These are phyloP conservation scores for Diaporthe sp. DNA, from an alignment of 2,329 filamentous ascomycete genomes.

Conservation along the genomic window DNA sequence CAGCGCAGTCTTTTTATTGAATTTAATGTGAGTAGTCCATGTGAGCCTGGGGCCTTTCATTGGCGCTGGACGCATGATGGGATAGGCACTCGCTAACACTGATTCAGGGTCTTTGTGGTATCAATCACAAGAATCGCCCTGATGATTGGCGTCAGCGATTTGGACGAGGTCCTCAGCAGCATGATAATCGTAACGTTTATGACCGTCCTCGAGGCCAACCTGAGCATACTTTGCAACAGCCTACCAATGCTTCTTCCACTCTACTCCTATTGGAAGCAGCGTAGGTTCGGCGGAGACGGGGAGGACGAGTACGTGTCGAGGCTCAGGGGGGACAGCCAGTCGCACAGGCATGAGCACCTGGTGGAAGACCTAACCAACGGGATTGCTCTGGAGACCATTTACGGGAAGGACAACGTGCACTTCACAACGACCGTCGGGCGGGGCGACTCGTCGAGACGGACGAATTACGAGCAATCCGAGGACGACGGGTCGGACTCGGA, in stretches of 20 bases:
- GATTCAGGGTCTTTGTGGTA: conserved; percentile 30
- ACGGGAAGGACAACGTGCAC: conserved; percentile 35
- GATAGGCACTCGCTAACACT: background rate
- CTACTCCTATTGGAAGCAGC: conserved; percentile 37
- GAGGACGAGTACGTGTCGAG: conserved; percentile 40
- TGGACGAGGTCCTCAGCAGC: background rate
- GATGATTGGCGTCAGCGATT: conserved; percentile 2
- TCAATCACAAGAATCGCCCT: conserved; percentile 28
- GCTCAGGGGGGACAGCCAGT: conserved; percentile 10
- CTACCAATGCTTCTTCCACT: conserved; percentile 39
- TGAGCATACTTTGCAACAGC: conserved; percentile 38
- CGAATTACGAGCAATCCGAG: conserved; percentile 18
- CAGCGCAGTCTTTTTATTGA: conserved; percentile 32
- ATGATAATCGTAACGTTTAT: conserved; percentile 7
- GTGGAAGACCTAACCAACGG: conserved; percentile 37
- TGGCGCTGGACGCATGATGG: no score
- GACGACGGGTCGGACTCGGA: conserved; percentile 32
- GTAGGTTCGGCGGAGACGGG: conserved; percentile 20
- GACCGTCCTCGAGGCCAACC: conserved; percentile 31
- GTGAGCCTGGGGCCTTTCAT: background rate
- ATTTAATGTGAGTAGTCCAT: conserved; percentile 21
- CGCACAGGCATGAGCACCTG: conserved; percentile 16
- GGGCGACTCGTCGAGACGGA: conserved; percentile 15
- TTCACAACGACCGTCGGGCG: conserved; percentile 34
- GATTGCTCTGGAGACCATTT: conserved; percentile 38